Evolutionary conservation across 495 filamentous ascomycete species (phyloP), one percentile per base, ranked within the genome.

Genomic region (Astrothelium macrocarpum): DNA sequence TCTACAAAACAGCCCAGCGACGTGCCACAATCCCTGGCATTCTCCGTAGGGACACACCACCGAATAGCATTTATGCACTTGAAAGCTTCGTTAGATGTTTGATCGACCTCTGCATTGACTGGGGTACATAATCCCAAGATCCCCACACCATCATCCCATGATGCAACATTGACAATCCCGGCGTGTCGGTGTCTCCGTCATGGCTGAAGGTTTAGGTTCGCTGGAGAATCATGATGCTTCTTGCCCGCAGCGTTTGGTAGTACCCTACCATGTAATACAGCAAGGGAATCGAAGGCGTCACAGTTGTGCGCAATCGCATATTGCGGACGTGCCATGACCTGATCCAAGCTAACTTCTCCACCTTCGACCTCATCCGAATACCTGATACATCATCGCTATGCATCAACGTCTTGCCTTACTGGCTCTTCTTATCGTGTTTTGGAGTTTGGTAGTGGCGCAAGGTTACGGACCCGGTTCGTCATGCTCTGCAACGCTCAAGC

Each of bases 401-500:
- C 23, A 11, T 10, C 49, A 29, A 56, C 25, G 2, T 29, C 49
- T 56, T 3, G 20, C 10, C 25, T 20, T 56, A 28, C 23, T 29
- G 20, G 26, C 25, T 11, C 29, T 25, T 7, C 16, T 56, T 16
- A 9, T 56, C 25, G 9, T 16, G 20, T 16, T 56, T 16, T 25
- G 26, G 29, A 25, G 49, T 20, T 5, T 29, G 11, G 59, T 36
- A 36, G 59, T 36, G 31, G 59, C 59, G 36, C 61, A 32, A 18
- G 25, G 49, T 16, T 56, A 56, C 49, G 49, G 49, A 7, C 29
- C 49, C 29, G 49, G 49, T 2, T 62, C 67, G 3, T 58, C 61
- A 20, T 74, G 73, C 71, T 69, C 69, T 5, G 67, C 66, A 26
- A 71, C 72, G 2, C 64, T 76, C 20, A 59, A 68, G 7, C 65